Evolutionary conservation across 2,329 filamentous ascomycete genomes (phyloP), one percentile per base, ranked within the genome.

Genomic region (Cladophialophora immunda): DNA sequence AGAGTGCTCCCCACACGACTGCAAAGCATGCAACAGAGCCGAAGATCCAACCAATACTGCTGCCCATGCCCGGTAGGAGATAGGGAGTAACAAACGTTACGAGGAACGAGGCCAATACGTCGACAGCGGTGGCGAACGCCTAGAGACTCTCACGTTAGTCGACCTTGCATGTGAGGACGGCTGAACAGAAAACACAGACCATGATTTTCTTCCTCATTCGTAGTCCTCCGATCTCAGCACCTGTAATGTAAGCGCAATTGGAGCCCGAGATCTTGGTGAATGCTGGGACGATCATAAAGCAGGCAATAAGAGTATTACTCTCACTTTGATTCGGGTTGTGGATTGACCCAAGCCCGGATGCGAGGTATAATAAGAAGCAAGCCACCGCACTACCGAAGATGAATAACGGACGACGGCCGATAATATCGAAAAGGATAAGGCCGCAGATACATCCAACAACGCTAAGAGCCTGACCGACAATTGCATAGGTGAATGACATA

Each of bases 151-250:
- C 11, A 34, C 6, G 13, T 34, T 34, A 11, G 13, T 6, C 32
- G 2, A 11, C 32, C 53, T 56, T 56, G n/a, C n/a, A n/a, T n/a
- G n/a, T n/a, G n/a, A n/a, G n/a, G n/a, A n/a, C n/a, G n/a, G n/a
- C n/a, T n/a, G n/a, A n/a, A n/a, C n/a, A n/a, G n/a, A n/a, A n/a
- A n/a, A n/a, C n/a, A n/a, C n/a, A n/a, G n/a, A 56, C 53, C 32
- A 34, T 34, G 7, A 34, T 56, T 17, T 56, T 56, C 53, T 56
- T 56, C 29, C 53, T 27, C 53, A 56, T 56, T 5, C 29, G 6
- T 3, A 56, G 15, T 19, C 53, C 53, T 56, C 53, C 53, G 9
- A 56, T 56, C 17, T 56, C 53, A 4, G 53, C 53, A 25, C 17
- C 29, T n/a, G 29, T 56, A 7, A 56, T 22, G 29, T 13, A 56